Evolutionary conservation across 2,329 filamentous ascomycete genomes (phyloP).

Genomic region (Rasamsonia emersonii): DNA sequence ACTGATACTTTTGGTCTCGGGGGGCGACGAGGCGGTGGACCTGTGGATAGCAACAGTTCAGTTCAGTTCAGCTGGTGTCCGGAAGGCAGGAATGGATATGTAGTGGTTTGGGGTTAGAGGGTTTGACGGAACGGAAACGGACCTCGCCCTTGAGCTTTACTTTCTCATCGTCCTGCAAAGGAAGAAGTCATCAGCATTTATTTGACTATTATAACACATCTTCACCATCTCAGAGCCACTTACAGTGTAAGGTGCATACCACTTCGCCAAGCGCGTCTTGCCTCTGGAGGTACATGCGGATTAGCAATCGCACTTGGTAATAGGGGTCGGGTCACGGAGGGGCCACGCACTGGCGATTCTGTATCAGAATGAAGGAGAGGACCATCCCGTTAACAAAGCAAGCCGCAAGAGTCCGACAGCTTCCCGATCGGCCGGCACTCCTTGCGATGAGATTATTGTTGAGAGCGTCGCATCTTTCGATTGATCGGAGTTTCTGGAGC

Average conservation of each 20-base stretch:
- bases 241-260: conserved; percentile 92
- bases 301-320: conserved; percentile 1
- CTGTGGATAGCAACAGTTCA: conserved; percentile 32
- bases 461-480: no score
- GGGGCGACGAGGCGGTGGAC: conserved; percentile 96
- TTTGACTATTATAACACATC: not conserved
- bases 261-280: conserved; percentile 96
- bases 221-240: conserved; percentile 17
- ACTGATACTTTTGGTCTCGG: conserved; percentile 98
- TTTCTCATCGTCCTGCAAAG: conserved; percentile 77
- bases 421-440: not conserved
- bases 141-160: conserved; percentile 98
- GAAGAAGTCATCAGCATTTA: conserved; percentile 3
- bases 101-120: not conserved
- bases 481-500: no score
- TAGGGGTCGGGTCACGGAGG: conserved; percentile 7
- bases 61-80: conserved; percentile 1
- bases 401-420: not conserved
- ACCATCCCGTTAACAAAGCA: conserved; percentile 38
- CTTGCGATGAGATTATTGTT: no score
- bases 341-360: conserved; percentile 68
- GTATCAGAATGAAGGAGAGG: conserved; percentile 81
- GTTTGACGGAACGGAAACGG: conserved; percentile 18
- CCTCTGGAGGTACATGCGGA: conserved; percentile 52
- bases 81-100: conserved; percentile 2